Conservation (phyloP, 495 filamentous ascomycete genomes). For the Usnea hakonensis region DNA sequence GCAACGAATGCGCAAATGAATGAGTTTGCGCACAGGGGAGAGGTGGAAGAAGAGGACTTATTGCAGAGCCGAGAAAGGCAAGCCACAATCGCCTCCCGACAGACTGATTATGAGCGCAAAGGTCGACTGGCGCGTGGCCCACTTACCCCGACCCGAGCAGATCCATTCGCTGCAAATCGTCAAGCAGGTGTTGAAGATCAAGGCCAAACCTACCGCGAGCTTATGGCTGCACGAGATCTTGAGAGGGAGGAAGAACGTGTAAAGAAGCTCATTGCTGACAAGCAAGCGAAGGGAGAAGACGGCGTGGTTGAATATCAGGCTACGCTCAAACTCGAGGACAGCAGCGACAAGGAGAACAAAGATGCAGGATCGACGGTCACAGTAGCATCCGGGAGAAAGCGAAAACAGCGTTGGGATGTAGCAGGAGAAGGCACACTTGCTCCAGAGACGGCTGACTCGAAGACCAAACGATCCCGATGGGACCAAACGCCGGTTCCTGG, state of each 20-base stretch:
- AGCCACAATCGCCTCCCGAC: constrained; percentile 80
- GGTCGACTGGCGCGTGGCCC: constrained; percentile 74
- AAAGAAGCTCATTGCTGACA: constrained; percentile 68
- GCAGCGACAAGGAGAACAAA: constrained; percentile 59
- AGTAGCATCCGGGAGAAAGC: constrained; percentile 59
- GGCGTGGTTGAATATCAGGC: constrained; percentile 55
- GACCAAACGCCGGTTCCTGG: constrained; percentile 70
- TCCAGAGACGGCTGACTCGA: constrained; percentile 44
- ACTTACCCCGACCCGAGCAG: constrained; percentile 79
- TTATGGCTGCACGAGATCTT: constrained; percentile 85
- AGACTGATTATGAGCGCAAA: constrained; percentile 92
- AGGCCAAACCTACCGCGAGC: constrained; percentile 76
- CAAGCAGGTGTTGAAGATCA: constrained; percentile 59
- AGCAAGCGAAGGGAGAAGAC: constrained; percentile 57
- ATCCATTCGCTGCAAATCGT: constrained; percentile 73
- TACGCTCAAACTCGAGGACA: constrained; percentile 59
- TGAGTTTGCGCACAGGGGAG: constrained; percentile 80
- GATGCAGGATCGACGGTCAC: constrained; percentile 61
- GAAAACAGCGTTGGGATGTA: constrained; percentile 93
- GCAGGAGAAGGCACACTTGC: constrained; percentile 40
- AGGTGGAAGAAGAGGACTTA: constrained; percentile 87
- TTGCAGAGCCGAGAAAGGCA: constrained; percentile 80
- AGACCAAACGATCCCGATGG: constrained; percentile 79
- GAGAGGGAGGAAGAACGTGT: constrained; percentile 94
- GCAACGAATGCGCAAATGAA: constrained; percentile 85